Conservation (phyloP, 768 basidiomycete genomes). For the Tephrocybe sp. region DNA sequence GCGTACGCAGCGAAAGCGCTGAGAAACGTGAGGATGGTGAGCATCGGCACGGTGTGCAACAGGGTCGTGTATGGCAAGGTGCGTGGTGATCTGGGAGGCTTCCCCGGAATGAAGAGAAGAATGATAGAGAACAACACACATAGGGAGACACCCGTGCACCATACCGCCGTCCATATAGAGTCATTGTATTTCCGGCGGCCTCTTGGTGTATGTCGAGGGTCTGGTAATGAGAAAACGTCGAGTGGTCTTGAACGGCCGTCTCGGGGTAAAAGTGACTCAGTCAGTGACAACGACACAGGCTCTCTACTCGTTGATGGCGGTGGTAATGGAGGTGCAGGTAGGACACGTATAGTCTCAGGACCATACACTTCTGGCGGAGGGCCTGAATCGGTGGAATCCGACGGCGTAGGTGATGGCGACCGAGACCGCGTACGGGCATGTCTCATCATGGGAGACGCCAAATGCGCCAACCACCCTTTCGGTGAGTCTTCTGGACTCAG, state of each 20-base stretch:
- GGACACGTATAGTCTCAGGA: slow-evolving; percentile 28
- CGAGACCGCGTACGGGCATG: slow-evolving; percentile 33
- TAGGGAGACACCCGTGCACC: slow-evolving; percentile 57
- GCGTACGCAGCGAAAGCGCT: slow-evolving; percentile 73
- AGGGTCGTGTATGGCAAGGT: slow-evolving; percentile 67
- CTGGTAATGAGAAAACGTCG: slow-evolving; percentile 76
- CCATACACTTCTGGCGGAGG: slow-evolving; percentile 45
- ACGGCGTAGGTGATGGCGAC: slow-evolving; percentile 39
- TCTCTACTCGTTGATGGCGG: slow-evolving; percentile 36
- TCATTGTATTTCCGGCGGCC: slow-evolving; percentile 75
- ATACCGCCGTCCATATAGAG: slow-evolving; percentile 67
- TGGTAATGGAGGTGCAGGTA: slow-evolving; percentile 39
- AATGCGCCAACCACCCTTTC: slow-evolving; percentile 74
- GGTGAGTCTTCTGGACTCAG: slow-evolving; percentile 36
- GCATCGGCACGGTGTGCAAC: slow-evolving; percentile 74
- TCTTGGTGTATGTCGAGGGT: slow-evolving; percentile 66
- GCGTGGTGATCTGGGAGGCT: slow-evolving; percentile 39
- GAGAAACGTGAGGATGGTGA: slow-evolving; percentile 69
- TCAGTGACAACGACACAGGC: slow-evolving; percentile 65
- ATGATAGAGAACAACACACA: slow-evolving; percentile 67
- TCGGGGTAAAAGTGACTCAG: slow-evolving; percentile 75
- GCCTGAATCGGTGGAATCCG: slow-evolving; percentile 40
- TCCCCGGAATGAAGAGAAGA: slow-evolving; percentile 57
- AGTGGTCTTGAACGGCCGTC: slow-evolving; percentile 64
- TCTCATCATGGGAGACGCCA: slow-evolving; percentile 62